Base-by-base conservation (phyloP, 352 stramenopile genomes). In the Halophytophthora batemanensis region DNA sequence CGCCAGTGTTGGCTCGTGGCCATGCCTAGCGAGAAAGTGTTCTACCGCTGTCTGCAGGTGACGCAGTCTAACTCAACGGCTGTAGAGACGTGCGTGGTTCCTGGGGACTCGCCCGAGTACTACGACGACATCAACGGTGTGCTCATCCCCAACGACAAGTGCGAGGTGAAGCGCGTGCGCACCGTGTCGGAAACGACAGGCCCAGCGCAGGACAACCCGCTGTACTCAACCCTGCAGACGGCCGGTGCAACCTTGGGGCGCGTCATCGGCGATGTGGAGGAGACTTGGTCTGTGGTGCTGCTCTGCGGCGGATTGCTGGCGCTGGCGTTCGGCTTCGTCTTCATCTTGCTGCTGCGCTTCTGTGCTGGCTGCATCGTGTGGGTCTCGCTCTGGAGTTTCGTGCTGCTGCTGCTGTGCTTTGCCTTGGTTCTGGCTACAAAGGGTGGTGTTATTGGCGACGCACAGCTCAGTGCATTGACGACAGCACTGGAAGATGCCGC, bases 21-120 rank as follows among this genome's bases (percentile, higher is more conserved):
- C 4, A 67, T 92, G 40, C 50, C 65, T 7, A 89, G 71, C 36
- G 55, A 89, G 11, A 65, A 69, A 35, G 77, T 90, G 3, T 86
- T 89, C 29, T 95, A 89, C 40, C 74, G 85, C 11, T 95, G 82
- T 53, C 77, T 95, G n/a, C 82, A 86, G 44, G 67, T 78, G 43
- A 77, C 73, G 0, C 51, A 86, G 21, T 61, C 68, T 22, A 92
- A 77, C 23, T 73, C 81, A 7, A 90, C 73, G 6, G 69, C 69
- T 0, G 43, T 82, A 17, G 77, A 87, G 43, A 82, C 71, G 17
- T 96, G 84, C 43, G 34, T 95, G 5, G 74, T 87, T 46, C 84
- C 80, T 15, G 79, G 48, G 6, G 78, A 90, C 29, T 50, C 71
- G 21, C 69, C 74, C 3, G 55, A 92, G 40, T 91, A 93, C 50